Evolutionary conservation across 768 basidiomycete species (phyloP).

Genomic region (Myochromella boudieri): DNA sequence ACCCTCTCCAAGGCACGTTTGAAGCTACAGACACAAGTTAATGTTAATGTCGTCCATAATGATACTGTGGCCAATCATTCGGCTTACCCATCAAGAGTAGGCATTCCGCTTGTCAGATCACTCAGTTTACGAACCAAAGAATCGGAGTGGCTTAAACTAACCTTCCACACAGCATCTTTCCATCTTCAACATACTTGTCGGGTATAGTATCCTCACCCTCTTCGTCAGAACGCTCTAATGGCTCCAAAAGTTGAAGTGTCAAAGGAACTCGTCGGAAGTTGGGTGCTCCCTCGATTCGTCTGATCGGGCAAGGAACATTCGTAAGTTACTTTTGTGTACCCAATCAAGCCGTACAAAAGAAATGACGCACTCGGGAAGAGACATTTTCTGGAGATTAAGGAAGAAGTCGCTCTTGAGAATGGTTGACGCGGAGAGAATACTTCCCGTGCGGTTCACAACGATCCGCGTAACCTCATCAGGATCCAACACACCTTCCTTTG

Average conservation of each 20-base stretch:
- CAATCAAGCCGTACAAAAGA: not conserved
- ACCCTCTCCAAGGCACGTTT: constrained; percentile 78
- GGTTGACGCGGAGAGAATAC: constrained; percentile 85
- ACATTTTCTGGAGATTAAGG: constrained; percentile 93
- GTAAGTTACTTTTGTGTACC: not conserved
- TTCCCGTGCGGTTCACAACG: constrained; percentile 81
- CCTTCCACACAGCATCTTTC: constrained; percentile 80
- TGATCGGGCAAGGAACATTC: constrained; percentile 23
- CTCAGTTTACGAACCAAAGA: not conserved
- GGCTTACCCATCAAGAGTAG: constrained; percentile 80
- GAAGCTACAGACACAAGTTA: constrained; percentile 43
- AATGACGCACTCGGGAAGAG: constrained; percentile 80
- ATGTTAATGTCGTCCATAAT: not conserved
- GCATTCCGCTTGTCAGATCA: constrained; percentile 76
- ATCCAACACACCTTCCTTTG: constrained; percentile 68
- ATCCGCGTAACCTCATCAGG: constrained; percentile 91
- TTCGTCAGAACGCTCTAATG: constrained; percentile 26
- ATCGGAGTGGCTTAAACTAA: constrained; percentile 25
- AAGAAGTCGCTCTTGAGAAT: constrained; percentile 97
- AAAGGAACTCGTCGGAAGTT: constrained; percentile 88
- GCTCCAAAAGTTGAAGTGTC: constrained; percentile 39
- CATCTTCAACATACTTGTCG: constrained; percentile 35
- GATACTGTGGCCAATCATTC: not conserved
- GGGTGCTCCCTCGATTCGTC: constrained; percentile 90
- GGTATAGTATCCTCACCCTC: constrained; percentile 35